Evolutionary conservation across 768 basidiomycete species (phyloP), one percentile per base, ranked within the genome.

Genomic region (Termitomyces heimii): DNA sequence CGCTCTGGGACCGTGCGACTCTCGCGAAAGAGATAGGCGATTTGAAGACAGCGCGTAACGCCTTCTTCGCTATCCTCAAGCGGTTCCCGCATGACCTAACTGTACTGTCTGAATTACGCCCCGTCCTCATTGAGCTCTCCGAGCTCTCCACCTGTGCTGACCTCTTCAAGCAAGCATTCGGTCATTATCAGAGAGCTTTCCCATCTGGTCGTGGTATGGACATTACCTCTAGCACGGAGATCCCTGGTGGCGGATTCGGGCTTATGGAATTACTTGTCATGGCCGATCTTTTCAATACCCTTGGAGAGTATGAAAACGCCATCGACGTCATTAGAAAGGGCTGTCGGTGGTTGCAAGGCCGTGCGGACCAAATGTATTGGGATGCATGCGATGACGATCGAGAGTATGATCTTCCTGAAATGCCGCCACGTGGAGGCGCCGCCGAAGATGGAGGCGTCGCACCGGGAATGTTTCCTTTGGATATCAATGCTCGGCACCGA

Each of bases 261-360:
- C 69, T 79, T 44, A 78, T 89, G 66, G 87, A 93, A 60, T 66
- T 98, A n/a, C 79, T 93, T 24, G 83, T 89, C 3, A 82, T 98
- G 12, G 86, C 91, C 3, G 96, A 99, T 66, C 75, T 95, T 47
- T 84, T 91, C 63, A 87, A 92, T 60, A 79, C 82, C 0, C 73
- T 87, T 28, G 84, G 81, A 1, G 82, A 90, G 58, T 77, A 88
- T 63, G 84, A 84, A 35, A 75, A 79, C 42, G 89, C 89, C 0
- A 73, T 93, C 16, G 76, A 81, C 13, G 80, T 83, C 1, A 85
- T 96, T 51, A 79, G 88, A 47, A 77, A 75, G 52, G 95, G 94
- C 1, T 87, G 82, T 51, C 74, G 96, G 54, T 98, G 96, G 96
- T 70, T 98, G n/a, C 92, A 98, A 68, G 92, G 92, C 0, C 75